phyloP scores from a whole-genome alignment of 768 basidiomycete genomes.

The Neoboletus brunneissimus region DNA sequence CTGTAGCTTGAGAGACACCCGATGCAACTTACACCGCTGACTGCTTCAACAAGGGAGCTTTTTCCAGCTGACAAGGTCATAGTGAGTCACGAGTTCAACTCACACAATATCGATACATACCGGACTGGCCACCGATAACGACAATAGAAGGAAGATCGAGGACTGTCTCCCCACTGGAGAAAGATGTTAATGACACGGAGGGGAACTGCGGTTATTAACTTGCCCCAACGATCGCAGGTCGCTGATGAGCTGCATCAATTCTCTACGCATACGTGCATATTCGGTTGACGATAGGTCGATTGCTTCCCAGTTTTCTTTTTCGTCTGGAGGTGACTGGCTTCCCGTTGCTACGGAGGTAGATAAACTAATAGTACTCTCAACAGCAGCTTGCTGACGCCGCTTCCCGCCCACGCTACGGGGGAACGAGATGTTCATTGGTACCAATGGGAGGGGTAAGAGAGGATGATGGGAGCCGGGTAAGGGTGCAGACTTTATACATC shows the following conservation, averaged over 20 bases:
- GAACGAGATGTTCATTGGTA: slow-evolving; percentile 4
- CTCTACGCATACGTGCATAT: slow-evolving; percentile 40
- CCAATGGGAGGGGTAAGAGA: neutral
- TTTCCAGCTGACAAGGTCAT: slow-evolving; percentile 45
- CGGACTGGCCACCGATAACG: slow-evolving; percentile 57
- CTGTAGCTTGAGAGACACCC: neutral
- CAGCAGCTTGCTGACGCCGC: neutral
- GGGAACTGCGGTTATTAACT: neutral
- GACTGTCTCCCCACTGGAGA: slow-evolving; percentile 34
- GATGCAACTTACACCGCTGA: slow-evolving; percentile 44
- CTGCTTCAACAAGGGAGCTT: slow-evolving; percentile 57
- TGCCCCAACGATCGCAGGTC: slow-evolving; percentile 43
- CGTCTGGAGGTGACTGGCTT: slow-evolving; percentile 12
- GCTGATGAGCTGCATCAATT: slow-evolving; percentile 38
- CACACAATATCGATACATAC: slow-evolving; percentile 27
- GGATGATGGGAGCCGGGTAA: neutral
- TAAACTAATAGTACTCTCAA: neutral
- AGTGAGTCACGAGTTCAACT: neutral
- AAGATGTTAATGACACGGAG: neutral
- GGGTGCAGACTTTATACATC: slow-evolving; percentile 10
- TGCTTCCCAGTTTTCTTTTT: slow-evolving; percentile 8
- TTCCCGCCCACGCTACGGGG: neutral
- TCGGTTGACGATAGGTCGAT: slow-evolving; percentile 31
- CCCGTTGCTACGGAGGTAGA: neutral
- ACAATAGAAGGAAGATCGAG: slow-evolving; percentile 51